A percentile compares a stretch with the other conserved stretches of the same genome.
Evolutionary conservation across 2,329 filamentous ascomycete genomes (phyloP).

Genomic region (Pezicula neosporulosa): DNA sequence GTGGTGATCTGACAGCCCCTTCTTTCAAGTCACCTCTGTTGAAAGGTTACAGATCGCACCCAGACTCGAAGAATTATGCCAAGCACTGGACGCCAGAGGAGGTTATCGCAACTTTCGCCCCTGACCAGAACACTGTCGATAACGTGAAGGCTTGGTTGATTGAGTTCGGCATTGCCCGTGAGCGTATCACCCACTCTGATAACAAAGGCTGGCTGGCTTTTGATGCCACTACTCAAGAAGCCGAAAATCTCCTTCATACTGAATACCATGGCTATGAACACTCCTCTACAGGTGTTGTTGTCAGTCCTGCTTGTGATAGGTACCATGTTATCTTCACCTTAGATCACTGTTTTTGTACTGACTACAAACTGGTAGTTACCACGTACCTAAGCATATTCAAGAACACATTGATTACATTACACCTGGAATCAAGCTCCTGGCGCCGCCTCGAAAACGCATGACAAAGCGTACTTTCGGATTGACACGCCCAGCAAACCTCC

Average conservation of each 20-base stretch:
- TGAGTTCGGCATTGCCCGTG: constrained; percentile 25
- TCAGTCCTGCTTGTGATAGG: constrained; percentile 30
- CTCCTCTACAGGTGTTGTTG: constrained; percentile 20
- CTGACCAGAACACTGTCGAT: constrained; percentile 26
- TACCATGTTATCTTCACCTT: constrained; percentile 14
- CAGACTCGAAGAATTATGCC: constrained; percentile 27
- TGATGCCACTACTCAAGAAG: constrained; percentile 28
- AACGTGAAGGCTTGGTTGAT: constrained; percentile 31
- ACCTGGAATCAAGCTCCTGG: constrained; percentile 33
- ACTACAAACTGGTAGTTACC: constrained; percentile 30
- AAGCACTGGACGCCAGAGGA: constrained; percentile 30
- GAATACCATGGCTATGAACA: constrained; percentile 32
- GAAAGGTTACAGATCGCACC: constrained; percentile 14
- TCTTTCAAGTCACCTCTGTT: neutral
- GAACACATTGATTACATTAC: constrained; percentile 43
- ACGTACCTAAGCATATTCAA: constrained; percentile 37
- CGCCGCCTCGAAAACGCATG: constrained; percentile 8
- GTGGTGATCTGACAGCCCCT: neutral
- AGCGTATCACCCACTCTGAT: constrained; percentile 26
- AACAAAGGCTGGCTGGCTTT: constrained; percentile 30
- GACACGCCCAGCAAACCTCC: constrained; percentile 2
- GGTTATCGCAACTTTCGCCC: constrained; percentile 29
- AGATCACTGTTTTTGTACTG: constrained; percentile 9
- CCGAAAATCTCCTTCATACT: constrained; percentile 31
- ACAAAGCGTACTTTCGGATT: constrained; percentile 10